Conservation (phyloP, 2,329 filamentous ascomycete genomes). For the Talaromyces rugulosus region DNA sequence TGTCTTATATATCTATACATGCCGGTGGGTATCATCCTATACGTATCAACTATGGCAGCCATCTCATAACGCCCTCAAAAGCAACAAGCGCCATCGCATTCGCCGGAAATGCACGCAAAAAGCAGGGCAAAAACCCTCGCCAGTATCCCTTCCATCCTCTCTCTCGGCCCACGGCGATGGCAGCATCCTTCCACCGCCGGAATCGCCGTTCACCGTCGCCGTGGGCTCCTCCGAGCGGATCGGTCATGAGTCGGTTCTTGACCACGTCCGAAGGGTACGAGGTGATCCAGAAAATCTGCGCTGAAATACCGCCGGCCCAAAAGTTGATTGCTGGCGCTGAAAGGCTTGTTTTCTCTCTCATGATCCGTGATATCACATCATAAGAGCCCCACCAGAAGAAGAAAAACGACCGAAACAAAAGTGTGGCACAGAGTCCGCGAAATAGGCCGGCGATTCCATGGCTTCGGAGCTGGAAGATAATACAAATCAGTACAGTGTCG, state of each 20-base stretch:
- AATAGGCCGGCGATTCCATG: constrained; percentile 81
- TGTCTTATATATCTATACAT: background rate
- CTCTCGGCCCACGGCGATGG: constrained; percentile 70
- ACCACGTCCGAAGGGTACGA: constrained; percentile 90
- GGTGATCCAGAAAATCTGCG: constrained; percentile 91
- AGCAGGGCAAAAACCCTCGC: constrained; percentile 90
- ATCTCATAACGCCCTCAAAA: constrained; percentile 87
- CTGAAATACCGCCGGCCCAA: constrained; percentile 90
- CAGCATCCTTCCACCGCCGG: constrained; percentile 73
- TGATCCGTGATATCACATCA: constrained; percentile 69
- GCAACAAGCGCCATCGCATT: constrained; percentile 91
- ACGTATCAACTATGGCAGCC: constrained; percentile 31
- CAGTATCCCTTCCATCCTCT: constrained; percentile 77
- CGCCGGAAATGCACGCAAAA: constrained; percentile 87
- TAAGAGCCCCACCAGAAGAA: constrained; percentile 99
- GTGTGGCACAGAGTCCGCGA: constrained; percentile 76
- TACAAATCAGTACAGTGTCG: background rate
- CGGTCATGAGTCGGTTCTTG: constrained; percentile 97
- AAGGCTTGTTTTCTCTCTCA: constrained; percentile 64
- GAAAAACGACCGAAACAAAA: constrained; percentile 89
- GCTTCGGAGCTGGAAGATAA: constrained; percentile 32
- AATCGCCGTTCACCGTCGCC: constrained; percentile 67
- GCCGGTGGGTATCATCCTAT: constrained; percentile 4
- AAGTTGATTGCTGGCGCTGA: constrained; percentile 84
- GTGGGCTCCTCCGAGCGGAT: constrained; percentile 70